Conservation (phyloP, 371 early-diverging fungal species). For the Zancudomyces culisetae region DNA sequence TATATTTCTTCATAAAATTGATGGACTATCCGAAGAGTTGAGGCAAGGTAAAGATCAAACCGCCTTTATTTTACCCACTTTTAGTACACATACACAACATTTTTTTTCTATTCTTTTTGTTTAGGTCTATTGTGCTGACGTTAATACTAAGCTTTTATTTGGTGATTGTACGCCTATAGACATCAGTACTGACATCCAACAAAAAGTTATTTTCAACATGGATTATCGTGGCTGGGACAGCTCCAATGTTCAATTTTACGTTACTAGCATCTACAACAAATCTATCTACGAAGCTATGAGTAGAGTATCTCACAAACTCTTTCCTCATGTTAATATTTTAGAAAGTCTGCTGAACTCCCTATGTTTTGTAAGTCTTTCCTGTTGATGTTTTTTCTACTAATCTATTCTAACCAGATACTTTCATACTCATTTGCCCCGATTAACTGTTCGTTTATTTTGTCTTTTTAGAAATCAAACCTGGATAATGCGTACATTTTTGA, state of each 20-base stretch:
- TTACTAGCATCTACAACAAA: constrained; percentile 87
- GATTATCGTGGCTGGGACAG: constrained; percentile 61
- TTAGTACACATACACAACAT: not conserved
- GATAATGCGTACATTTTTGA: constrained; percentile 93
- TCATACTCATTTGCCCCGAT: not conserved
- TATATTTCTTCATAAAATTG: constrained; percentile 89
- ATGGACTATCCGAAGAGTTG: constrained; percentile 78
- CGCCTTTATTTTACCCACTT: not conserved
- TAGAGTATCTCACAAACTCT: constrained; percentile 81
- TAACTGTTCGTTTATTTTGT: not conserved
- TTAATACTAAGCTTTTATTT: not conserved
- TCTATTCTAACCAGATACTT: not conserved
- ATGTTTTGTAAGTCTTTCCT: constrained; percentile 31
- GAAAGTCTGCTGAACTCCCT: constrained; percentile 84
- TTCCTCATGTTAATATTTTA: constrained; percentile 67
- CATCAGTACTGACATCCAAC: constrained; percentile 80
- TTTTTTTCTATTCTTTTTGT: not conserved
- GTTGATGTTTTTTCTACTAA: not conserved
- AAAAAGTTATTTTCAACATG: constrained; percentile 68
- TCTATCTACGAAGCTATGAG: constrained; percentile 89
- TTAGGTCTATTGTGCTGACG: not conserved
- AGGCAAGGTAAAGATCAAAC: constrained; percentile 3
- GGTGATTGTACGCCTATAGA: constrained; percentile 28
- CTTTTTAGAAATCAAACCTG: constrained; percentile 65
- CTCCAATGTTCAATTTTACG: constrained; percentile 60